Base-by-base conservation (phyloP, 177 flowering plant species). In the Vitis hybrid region DNA sequence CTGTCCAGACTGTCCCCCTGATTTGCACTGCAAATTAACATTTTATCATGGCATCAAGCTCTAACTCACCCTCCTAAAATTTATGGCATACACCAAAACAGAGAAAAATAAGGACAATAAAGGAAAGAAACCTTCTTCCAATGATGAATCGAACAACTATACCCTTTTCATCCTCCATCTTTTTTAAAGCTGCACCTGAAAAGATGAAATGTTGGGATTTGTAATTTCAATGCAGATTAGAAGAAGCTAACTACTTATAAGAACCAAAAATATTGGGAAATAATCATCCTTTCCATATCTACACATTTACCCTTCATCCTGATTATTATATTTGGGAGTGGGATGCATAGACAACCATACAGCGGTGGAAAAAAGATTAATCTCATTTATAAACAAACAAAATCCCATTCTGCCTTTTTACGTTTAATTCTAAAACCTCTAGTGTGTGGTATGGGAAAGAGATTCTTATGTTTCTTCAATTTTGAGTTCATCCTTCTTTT, bases 1-100 rank as follows among this genome's bases (percentile, higher is more conserved):
- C 82, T 81, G 80, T 95, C 99, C 76, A 86, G 74, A 82, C 81
- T 88, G 84, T 95, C 97, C 67, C 99, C 98, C 56, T 79, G 91
- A 78, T 85, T 88, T 52, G 90, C 79, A 83, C 99, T 95, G 91
- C 80, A 85, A 54, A 21, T 67, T 15, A 78, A 81, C 30, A 71
- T 27, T 68, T 48, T 24, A 74, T 46, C 14, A 64, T 52, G 54
- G 11, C 11, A 55, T 49, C 46, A 55, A 21, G 12, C 27, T 66
- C 35, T 19, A 40, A 4, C 10, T 3, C 46, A 54, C 4, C 15
- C 4, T 59, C 55, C 19, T 4, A 60, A 65, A 40, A 8, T 30
- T 15, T 27, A 71, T 21, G 49, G 11, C 27, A 18, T 21, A n/a
- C 52, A 57, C 3, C n/a, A 60, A 11, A 61, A 32, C 12, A 57